These are phyloP conservation scores for Neodidymelliopsis sp. DNA, from an alignment of 2,329 filamentous ascomycete species.

Conservation along the genomic window DNA sequence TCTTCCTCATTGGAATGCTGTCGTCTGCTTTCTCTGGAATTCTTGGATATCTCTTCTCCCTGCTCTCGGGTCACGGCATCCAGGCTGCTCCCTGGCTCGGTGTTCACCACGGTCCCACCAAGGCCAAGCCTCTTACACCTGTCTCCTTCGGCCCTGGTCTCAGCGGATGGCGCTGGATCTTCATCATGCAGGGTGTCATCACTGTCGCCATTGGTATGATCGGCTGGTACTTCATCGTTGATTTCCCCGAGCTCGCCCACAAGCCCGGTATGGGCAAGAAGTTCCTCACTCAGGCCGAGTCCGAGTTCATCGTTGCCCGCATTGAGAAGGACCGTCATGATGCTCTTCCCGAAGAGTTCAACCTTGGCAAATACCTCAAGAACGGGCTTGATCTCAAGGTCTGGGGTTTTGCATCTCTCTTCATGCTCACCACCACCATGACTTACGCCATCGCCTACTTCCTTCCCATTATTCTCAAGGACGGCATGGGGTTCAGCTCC, in stretches of 20 bases:
- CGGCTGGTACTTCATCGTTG: conserved; percentile 36
- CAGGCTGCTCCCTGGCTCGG: conserved; percentile 36
- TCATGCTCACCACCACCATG: conserved; percentile 35
- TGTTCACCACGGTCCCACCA: conserved; percentile 42
- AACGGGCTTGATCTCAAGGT: conserved; percentile 32
- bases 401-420: conserved; percentile 32
- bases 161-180: conserved; percentile 40
- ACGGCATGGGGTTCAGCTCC: conserved; percentile 39
- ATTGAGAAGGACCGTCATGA: conserved; percentile 39
- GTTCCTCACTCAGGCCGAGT: conserved; percentile 37
- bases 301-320: conserved; percentile 37
- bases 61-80: conserved; percentile 56
- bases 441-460: conserved; percentile 43
- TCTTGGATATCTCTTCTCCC: conserved; percentile 50
- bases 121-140: conserved; percentile 29
- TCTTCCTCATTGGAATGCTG: conserved; percentile 52
- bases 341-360: conserved; percentile 39
- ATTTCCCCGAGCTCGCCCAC: conserved; percentile 37
- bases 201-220: conserved; percentile 29
- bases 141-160: conserved; percentile 42
- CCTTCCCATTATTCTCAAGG: conserved; percentile 40
- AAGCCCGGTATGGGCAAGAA: conserved; percentile 32
- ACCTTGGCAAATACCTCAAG: conserved; percentile 27
- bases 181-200: conserved; percentile 34
- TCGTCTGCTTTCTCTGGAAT: conserved; percentile 37